phyloP scores from a whole-genome alignment of 176 grass and related monocot genomes.

The Microstegium vimineum region DNA sequence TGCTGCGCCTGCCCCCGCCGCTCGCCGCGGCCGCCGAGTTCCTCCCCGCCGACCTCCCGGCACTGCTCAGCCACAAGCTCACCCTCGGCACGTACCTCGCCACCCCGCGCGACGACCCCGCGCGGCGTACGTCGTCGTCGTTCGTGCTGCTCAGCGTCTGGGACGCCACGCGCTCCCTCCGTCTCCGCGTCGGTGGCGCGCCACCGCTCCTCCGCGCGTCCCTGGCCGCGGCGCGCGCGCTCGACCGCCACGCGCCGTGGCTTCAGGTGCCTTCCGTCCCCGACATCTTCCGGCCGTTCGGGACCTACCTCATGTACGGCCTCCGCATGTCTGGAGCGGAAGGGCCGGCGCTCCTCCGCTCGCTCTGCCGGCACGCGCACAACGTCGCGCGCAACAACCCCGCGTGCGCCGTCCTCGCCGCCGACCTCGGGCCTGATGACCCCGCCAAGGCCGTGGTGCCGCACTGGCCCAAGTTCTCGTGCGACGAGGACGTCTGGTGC shows the following conservation, averaged over 20 bases:
- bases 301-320: slow-evolving; percentile 69
- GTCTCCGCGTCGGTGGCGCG: slow-evolving; percentile 50
- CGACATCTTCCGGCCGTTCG: slow-evolving; percentile 66
- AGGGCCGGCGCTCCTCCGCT: slow-evolving; percentile 42
- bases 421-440: slow-evolving; percentile 45
- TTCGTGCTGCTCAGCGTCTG: slow-evolving; percentile 64
- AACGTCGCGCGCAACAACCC: slow-evolving; percentile 55
- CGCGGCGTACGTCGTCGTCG: slow-evolving; percentile 41
- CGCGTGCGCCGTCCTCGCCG: slow-evolving; percentile 51
- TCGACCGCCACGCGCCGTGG: slow-evolving; percentile 54
- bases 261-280: slow-evolving; percentile 58
- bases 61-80: slow-evolving; percentile 62
- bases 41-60: slow-evolving; percentile 59
- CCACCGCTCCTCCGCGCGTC: slow-evolving; percentile 30
- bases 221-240: slow-evolving; percentile 48
- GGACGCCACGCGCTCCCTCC: slow-evolving; percentile 60
- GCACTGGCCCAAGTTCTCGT: slow-evolving; percentile 53
- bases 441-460: slow-evolving; percentile 48
- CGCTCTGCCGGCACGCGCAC: slow-evolving; percentile 55
- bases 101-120: slow-evolving; percentile 31
- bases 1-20: slow-evolving; percentile 47
- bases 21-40: slow-evolving; percentile 52
- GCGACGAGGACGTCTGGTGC: slow-evolving; percentile 73
- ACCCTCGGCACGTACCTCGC: slow-evolving; percentile 68
- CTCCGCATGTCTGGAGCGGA: slow-evolving; percentile 50